Evolutionary conservation across 129 eudicot genomes (phyloP).

Genomic region (Arctium lappa): DNA sequence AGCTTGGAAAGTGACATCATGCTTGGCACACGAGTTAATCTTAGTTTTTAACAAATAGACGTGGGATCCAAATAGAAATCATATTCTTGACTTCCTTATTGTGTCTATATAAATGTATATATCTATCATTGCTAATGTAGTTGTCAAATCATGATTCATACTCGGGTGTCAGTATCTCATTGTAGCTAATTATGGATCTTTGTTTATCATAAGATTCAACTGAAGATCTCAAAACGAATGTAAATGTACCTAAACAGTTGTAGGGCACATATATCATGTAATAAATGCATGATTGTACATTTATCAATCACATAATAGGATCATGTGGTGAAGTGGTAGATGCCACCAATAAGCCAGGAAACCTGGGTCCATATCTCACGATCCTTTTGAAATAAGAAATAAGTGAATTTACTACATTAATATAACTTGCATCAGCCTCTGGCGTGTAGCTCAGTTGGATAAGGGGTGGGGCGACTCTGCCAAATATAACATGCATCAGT

Average conservation of each 20-base stretch:
- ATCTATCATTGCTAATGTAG: background rate
- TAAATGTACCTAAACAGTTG: background rate
- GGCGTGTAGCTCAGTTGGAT: too few species aligned
- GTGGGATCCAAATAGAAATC: background rate
- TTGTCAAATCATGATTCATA: conserved; percentile 2
- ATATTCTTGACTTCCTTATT: background rate
- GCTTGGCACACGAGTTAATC: background rate
- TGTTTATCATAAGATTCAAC: background rate
- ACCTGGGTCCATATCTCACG: background rate
- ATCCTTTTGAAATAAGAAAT: background rate
- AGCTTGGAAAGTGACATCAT: background rate
- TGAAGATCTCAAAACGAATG: background rate
- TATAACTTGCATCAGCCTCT: background rate
- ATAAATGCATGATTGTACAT: background rate
- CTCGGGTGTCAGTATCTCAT: background rate
- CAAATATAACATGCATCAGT: background rate
- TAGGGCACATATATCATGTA: background rate
- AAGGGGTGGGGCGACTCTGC: too few species aligned
- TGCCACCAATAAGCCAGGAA: background rate
- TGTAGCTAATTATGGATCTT: background rate
- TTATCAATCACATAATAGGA: background rate
- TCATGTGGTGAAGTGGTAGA: background rate
- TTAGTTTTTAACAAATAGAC: background rate
- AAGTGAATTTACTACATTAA: background rate
- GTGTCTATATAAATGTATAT: background rate